Evolutionary conservation across 208 protist genomes (phyloP).

Genomic region (Zelonia costaricensis): DNA sequence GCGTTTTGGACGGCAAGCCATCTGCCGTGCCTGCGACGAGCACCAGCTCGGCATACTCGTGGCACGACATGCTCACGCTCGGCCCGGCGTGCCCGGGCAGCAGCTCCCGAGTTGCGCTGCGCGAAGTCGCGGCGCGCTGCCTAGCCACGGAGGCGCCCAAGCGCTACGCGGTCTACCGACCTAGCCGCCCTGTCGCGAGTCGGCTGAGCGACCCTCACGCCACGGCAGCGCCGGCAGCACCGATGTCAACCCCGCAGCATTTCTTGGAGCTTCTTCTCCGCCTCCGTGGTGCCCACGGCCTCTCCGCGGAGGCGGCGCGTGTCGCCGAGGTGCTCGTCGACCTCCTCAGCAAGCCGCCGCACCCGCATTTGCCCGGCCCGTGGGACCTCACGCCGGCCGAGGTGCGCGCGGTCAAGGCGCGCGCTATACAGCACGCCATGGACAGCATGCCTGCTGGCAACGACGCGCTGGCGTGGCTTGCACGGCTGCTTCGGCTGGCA

Average conservation of each 20-base stretch:
- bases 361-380: slow-evolving; percentile 37
- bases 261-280: slow-evolving; percentile 23
- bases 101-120: slow-evolving; percentile 25
- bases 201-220: neutral
- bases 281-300: slow-evolving; percentile 3
- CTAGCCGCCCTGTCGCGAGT: slow-evolving; percentile 5
- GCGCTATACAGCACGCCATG: slow-evolving; percentile 34
- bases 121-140: slow-evolving; percentile 32
- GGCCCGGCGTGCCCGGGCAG: neutral
- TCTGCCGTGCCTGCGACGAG: no score
- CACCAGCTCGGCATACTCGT: slow-evolving; percentile 8
- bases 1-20: no score
- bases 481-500: slow-evolving; percentile 16
- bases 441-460: slow-evolving; percentile 9
- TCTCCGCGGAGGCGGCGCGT: slow-evolving; percentile 9
- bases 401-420: slow-evolving; percentile 18
- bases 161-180: slow-evolving; percentile 53
- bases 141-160: slow-evolving; percentile 28
- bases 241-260: slow-evolving; percentile 27
- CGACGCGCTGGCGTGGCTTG: slow-evolving; percentile 39
- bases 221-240: neutral
- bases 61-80: slow-evolving; percentile 16
- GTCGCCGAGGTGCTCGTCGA: slow-evolving; percentile 46
- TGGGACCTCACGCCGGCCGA: slow-evolving; percentile 48
- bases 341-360: slow-evolving; percentile 54